Base-by-base conservation (phyloP, 257 asterid genomes). In the Lithospermum erythrorhizon region DNA sequence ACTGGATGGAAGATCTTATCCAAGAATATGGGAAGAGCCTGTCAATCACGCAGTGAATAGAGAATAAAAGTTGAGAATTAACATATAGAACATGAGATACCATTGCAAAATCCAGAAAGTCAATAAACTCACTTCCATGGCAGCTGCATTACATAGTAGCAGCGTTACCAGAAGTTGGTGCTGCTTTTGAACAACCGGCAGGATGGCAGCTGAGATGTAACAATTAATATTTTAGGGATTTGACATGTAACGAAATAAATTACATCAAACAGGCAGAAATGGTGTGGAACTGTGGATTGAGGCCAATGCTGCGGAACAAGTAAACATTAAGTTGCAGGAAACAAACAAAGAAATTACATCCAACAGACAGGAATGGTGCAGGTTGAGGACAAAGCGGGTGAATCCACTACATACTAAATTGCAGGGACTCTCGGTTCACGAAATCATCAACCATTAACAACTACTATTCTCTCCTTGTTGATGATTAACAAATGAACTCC, bases 111-210 rank as follows among this genome's bases (percentile, higher is more conserved):
- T 18, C 53, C 45, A 18, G 60, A 49, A 61, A 20, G 11, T 30
- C 14, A 10, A 25, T 24, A 13, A 25, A 53, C 55, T 63, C 53
- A 89, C 99, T 95, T 93, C 99, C 99, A 93, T 93, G 2, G 99
- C 81, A 53, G 89, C 99, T 20, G 99, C 89, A 70, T 93, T 93
- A 72, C 99, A 93, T 7, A 89, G 75, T 10, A 93, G 85, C 70
- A 89, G 74, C 41, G 97, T 93, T 7, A 93, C 99, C n/a, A 93
- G 95, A 79, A 93, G 97, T 65, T 93, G 97, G 65, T 93, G 97
- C 80, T 93, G 97, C 86, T 89, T 93, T 70, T 81, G 83, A 58
- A 93, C 97, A 52, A 93, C 96, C 21, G 99, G 99, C 17, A 80
- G 71, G 53, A 89, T 93, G 59, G 56, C 79, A 19, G 99, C 99